A percentile compares a stretch with the other conserved stretches of the same genome.
Evolutionary conservation across 352 stramenopile genomes (phyloP).

Genomic region (Thraustochytrium sp.): DNA sequence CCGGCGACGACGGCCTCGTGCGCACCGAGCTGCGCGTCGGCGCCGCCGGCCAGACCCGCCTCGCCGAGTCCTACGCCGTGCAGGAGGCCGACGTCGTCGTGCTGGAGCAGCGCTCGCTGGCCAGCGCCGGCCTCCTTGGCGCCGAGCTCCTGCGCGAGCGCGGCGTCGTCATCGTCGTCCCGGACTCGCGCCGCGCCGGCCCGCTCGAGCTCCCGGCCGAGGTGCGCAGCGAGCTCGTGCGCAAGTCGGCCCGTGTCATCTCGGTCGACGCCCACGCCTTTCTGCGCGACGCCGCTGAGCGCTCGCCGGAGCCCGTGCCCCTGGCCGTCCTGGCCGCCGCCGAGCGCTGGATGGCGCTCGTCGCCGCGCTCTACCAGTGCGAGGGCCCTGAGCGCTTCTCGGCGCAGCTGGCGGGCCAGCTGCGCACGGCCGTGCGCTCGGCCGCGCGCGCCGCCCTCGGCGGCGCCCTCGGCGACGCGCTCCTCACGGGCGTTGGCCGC

Average conservation of each 20-base stretch:
- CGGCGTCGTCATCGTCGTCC: constrained; percentile 60
- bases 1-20: constrained; percentile 4
- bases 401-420: neutral
- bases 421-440: neutral
- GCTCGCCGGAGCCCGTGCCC: constrained; percentile 65
- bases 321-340: constrained; percentile 65
- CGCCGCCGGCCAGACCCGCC: neutral
- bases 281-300: constrained; percentile 68
- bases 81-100: constrained; percentile 55
- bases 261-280: constrained; percentile 61
- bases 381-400: constrained; percentile 29
- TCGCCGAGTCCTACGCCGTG: constrained; percentile 56
- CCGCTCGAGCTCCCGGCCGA: constrained; percentile 61
- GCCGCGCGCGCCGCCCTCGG: neutral
- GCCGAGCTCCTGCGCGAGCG: constrained; percentile 58
- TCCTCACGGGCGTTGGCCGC: neutral
- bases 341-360: constrained; percentile 63
- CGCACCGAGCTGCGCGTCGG: constrained; percentile 18
- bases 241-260: constrained; percentile 56
- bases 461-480: neutral
- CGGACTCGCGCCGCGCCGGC: constrained; percentile 79
- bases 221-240: constrained; percentile 58
- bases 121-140: constrained; percentile 58
- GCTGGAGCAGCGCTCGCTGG: constrained; percentile 59
- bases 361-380: constrained; percentile 56